Base-by-base conservation (phyloP, 2,329 filamentous ascomycete genomes). In the Gnomoniopsis sp. region DNA sequence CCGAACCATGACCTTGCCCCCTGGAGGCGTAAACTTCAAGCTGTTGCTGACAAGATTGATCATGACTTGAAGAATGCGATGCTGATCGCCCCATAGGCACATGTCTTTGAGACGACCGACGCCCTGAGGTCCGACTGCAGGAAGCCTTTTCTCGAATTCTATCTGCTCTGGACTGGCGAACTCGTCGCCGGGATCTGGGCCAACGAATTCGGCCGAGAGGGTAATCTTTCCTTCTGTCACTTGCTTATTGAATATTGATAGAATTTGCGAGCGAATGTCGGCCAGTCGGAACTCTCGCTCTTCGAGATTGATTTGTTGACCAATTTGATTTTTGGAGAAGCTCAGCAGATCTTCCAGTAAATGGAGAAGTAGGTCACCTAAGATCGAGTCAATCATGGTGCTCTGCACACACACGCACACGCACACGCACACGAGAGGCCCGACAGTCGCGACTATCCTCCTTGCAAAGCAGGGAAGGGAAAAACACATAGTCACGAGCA, bases 271-370 rank as follows among this genome's bases (percentile, higher is more conserved):
- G 62, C 87, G 87, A 62, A 96, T 86, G 63, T 97, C 92, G n/a
- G 87, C 86, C 30, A 97, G 70, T 10, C 88, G 81, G 67, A 97
- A 97, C 66, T 96, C 92, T 62, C 85, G 90, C 70, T 96, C 88
- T 65, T 96, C 91, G 1, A 96, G 77, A 44, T 79, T 88, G 47
- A 96, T 77, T 62, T 93, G 87, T 66, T 96, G 90, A 2, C 91
- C 92, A 53, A 96, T 92, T 72, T 96, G 91, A 68, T 97, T 96
- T 74, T 96, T 96, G 69, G 90, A 95, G 74, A 97, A 97, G 38
- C 90, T 96, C 43, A 97, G 76, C 3, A 97, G 79, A 75, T 97
- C 93, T 44, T 95, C 95, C 8, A 97, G 78, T 1, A 97, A 81
- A 68, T 96, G 92, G 2, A 96, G 78, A 8, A 97, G 75, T 6